Percentiles rank a stretch among this genome's conserved stretches.
phyloP scores from a whole-genome alignment of 106 monocot species.

The Acanthochlamys bracteata region DNA sequence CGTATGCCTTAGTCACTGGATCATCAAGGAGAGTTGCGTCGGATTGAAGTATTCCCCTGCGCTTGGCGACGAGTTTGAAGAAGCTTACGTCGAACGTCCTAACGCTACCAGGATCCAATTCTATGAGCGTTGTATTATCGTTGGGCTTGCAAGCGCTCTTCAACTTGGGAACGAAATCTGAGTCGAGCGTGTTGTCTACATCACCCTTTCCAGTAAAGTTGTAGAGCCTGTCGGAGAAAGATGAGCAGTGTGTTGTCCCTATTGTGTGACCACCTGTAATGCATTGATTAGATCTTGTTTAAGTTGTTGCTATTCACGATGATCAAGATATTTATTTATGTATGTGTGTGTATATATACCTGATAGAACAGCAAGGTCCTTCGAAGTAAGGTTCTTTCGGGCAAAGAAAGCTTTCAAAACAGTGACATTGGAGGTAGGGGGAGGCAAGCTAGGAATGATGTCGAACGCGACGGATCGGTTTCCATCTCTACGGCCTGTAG shows the following conservation, averaged over 20 bases:
- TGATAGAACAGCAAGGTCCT: conserved; percentile 40
- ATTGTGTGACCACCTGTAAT: not conserved
- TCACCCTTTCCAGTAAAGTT: conserved; percentile 11
- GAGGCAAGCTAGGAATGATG: conserved; percentile 17
- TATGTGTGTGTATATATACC: conserved; percentile 14
- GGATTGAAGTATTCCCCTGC: conserved; percentile 31
- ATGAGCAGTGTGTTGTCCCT: conserved; percentile 4
- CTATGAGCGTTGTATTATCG: conserved; percentile 21
- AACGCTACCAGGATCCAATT: conserved; percentile 64
- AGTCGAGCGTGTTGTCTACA: conserved; percentile 13
- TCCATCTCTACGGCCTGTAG: conserved; percentile 36
- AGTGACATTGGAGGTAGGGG: conserved; percentile 12
- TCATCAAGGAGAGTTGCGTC: conserved; percentile 38
- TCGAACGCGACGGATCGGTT: conserved; percentile 4
- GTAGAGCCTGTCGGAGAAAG: conserved; percentile 1
- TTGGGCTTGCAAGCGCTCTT: not conserved
- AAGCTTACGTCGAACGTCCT: conserved; percentile 43
- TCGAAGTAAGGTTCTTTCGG: conserved; percentile 13
- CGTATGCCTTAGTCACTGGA: conserved; percentile 13
- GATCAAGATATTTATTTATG: too few relatives aligned
- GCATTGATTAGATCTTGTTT: too few relatives aligned
- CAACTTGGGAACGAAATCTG: conserved; percentile 5
- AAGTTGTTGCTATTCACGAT: too few relatives aligned
- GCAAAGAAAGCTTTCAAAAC: conserved; percentile 10
- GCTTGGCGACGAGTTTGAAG: conserved; percentile 33